Percentiles rank a stretch among this genome's conserved stretches.
phyloP scores from a whole-genome alignment of 257 asterid species.

The Scutellaria minor region DNA sequence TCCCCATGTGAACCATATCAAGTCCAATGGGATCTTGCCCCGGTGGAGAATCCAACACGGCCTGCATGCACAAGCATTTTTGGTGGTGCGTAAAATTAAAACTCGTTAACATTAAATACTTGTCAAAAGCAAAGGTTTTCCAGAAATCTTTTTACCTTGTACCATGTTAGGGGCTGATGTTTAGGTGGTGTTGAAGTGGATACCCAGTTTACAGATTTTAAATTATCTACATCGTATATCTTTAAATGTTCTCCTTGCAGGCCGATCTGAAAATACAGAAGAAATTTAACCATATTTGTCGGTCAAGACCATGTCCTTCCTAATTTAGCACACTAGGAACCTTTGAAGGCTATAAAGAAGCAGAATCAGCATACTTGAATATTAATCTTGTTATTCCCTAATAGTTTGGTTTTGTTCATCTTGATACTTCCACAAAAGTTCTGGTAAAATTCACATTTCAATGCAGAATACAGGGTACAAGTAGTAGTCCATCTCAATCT shows the following conservation, averaged over 20 bases:
- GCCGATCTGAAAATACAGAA: constrained; percentile 64
- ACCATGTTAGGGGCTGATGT: constrained; percentile 90
- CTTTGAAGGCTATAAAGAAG: background rate
- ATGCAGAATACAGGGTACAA: background rate
- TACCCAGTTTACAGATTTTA: constrained; percentile 62
- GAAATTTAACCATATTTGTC: background rate
- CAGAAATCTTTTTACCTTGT: constrained; percentile 62
- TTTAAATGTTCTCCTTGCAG: constrained; percentile 68
- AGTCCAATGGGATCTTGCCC: constrained; percentile 86
- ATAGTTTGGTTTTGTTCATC: constrained; percentile 11
- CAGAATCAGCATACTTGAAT: background rate
- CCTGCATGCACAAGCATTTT: constrained; percentile 47
- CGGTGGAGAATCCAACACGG: constrained; percentile 75
- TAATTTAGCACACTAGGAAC: background rate
- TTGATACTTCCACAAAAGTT: background rate
- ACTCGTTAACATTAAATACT: constrained; percentile 14
- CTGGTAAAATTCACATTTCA: constrained; percentile 9
- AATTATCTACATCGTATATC: constrained; percentile 53
- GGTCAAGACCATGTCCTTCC: background rate
- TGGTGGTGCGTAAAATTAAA: constrained; percentile 5
- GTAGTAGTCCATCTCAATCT: background rate
- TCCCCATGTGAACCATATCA: constrained; percentile 91
- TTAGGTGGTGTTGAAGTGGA: constrained; percentile 72
- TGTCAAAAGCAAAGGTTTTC: constrained; percentile 1
- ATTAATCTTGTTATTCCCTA: background rate